These are phyloP conservation scores for Babesia microti DNA, from an alignment of 169 alveolate genomes.

Conservation along the genomic window DNA sequence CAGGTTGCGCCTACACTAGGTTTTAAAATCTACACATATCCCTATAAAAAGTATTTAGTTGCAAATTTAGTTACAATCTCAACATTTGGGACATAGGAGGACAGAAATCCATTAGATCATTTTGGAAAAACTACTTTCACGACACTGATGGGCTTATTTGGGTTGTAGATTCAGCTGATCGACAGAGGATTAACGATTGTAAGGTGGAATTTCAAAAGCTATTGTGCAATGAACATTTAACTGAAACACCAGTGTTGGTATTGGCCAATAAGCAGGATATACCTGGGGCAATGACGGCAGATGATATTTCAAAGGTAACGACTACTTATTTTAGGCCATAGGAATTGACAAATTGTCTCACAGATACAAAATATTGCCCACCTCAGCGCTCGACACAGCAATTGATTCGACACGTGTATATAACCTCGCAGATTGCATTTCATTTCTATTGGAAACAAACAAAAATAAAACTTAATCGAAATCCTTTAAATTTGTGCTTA, in stretches of 20 bases:
- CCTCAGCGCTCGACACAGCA: constrained; percentile 36
- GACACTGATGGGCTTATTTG: constrained; percentile 95
- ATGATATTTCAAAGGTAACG: constrained; percentile 40
- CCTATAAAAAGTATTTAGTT: constrained; percentile 51
- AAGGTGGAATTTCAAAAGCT: constrained; percentile 83
- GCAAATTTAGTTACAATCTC: constrained; percentile 59
- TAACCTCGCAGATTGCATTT: constrained; percentile 15
- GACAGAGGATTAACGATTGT: constrained; percentile 86
- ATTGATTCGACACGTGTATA: constrained; percentile 23
- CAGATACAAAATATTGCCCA: constrained; percentile 35
- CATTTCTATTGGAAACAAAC: constrained; percentile 8
- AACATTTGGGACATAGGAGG: constrained; percentile 99
- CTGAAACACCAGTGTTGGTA: constrained; percentile 53
- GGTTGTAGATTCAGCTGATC: constrained; percentile 95
- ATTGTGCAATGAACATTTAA: constrained; percentile 78
- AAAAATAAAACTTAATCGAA: not conserved
- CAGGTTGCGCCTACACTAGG: constrained; percentile 91
- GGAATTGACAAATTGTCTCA: constrained; percentile 15
- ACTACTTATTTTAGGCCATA: constrained; percentile 8
- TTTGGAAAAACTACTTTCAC: constrained; percentile 98
- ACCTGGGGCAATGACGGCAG: constrained; percentile 77
- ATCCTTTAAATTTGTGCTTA: not conserved
- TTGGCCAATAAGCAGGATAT: constrained; percentile 93
- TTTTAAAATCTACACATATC: constrained; percentile 80
- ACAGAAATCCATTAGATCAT: constrained; percentile 92